Evolutionary conservation across 2,329 filamentous ascomycete genomes (phyloP), one percentile per base, ranked within the genome.

Genomic region (Spiromastix sp.): DNA sequence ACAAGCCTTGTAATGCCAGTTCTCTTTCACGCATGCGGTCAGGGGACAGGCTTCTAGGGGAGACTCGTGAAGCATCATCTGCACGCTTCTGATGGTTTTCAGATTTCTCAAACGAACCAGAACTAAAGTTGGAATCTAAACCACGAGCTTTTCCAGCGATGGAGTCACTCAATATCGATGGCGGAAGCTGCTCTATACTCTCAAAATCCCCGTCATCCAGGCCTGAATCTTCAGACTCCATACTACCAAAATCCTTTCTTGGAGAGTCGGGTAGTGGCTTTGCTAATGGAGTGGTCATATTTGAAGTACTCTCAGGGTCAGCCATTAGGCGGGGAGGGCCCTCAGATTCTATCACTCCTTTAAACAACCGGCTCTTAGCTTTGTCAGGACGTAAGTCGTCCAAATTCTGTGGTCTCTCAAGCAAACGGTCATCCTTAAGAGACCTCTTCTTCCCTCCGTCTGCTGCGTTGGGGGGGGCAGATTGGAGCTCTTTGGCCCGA

Each of bases 261-360:
- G 61, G 52, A n/a, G 59, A 56, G 41, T 63, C 60, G 15, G 57
- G 56, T n/a, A 64, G 43, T 22, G 71, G 69, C 37, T 63, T 59
- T 4, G 66, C 71, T 35, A 74, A 60, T 18, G 71, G 71, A 12
- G 71, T 75, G 11, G 70, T 63, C 49, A 73, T 61, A 43, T 72
- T 72, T 2, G 71, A 74, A 11, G 65, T 65, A 48, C 63, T 71
- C 40, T 72, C 70, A 8, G 50, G 39, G 17, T 64, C 60, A 18
- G 52, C 44, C 15, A 52, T 49, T 9, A 47, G 30, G 40, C 48
- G 49, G 50, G 40, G 49, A 43, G 55, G 45, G 15, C 48, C 48
- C 40, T 57, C 55, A 13, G 52, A 54, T 31, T 61, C 61, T 37
- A 58, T 54, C 4, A 64, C 54, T 1, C 57, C 58, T 42, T 64